Evolutionary conservation across 768 basidiomycete genomes (phyloP).

Genomic region (Clathrus columnatus): DNA sequence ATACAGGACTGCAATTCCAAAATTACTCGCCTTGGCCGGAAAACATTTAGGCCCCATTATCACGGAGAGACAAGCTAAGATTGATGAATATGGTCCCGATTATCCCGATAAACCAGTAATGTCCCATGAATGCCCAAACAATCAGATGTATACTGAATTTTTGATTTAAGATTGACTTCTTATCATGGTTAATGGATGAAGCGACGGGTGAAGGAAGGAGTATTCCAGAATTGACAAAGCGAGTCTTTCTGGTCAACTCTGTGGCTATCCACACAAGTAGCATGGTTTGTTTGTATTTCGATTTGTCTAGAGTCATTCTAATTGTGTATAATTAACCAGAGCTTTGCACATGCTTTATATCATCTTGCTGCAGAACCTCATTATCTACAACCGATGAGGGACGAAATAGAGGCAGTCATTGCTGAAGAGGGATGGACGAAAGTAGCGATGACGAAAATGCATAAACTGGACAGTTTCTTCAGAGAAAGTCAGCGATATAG

Average conservation of each 20-base stretch:
- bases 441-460: constrained; percentile 31
- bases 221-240: constrained; percentile 19
- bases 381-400: constrained; percentile 24
- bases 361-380: constrained; percentile 29
- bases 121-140: neutral
- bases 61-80: constrained; percentile 24
- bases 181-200: constrained; percentile 32
- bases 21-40: constrained; percentile 13
- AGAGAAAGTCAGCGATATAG: constrained; percentile 35
- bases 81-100: constrained; percentile 22
- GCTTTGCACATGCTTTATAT: constrained; percentile 28
- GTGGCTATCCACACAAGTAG: constrained; percentile 14
- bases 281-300: neutral
- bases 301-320: neutral
- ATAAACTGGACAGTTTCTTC: constrained; percentile 42
- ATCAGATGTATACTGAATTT: neutral
- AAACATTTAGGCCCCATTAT: constrained; percentile 18
- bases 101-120: constrained; percentile 31
- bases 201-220: constrained; percentile 21
- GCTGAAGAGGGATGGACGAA: constrained; percentile 31
- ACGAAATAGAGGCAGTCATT: constrained; percentile 23
- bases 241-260: neutral
- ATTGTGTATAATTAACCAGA: constrained; percentile 14
- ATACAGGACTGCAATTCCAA: constrained; percentile 10
- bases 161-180: constrained; percentile 28